phyloP scores from a whole-genome alignment of 192 early-diverging fungal genomes.

The Coemansia erecta region DNA sequence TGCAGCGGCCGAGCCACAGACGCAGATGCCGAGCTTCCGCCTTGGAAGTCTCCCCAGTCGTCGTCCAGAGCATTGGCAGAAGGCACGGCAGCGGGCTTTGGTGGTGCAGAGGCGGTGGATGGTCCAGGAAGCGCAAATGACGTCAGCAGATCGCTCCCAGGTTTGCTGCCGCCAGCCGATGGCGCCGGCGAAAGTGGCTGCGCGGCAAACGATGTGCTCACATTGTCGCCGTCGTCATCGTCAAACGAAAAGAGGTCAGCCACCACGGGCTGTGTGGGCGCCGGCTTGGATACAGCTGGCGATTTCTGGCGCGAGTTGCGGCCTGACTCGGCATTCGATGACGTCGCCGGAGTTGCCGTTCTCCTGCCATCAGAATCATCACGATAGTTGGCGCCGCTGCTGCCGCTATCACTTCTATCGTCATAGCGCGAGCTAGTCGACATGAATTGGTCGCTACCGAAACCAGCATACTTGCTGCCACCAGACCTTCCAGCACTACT shows the following conservation, averaged over 20 bases:
- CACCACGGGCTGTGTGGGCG: conserved; percentile 27
- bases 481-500: conserved; percentile 28
- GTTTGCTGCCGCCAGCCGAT: conserved; percentile 35
- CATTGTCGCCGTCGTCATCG: conserved; percentile 24
- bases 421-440: conserved; percentile 26
- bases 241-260: conserved; percentile 51
- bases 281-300: conserved; percentile 21
- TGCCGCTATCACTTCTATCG: conserved; percentile 27
- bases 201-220: not conserved
- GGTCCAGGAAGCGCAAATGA: conserved; percentile 16
- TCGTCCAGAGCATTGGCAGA: conserved; percentile 51
- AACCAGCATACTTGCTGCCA: conserved; percentile 26
- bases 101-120: conserved; percentile 10
- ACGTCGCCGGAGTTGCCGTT: conserved; percentile 19
- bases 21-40: conserved; percentile 7
- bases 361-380: conserved; percentile 24
- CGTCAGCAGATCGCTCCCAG: not conserved
- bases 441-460: conserved; percentile 33
- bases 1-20: conserved; percentile 17
- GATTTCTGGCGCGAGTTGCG: conserved; percentile 28
- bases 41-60: conserved; percentile 80
- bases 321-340: conserved; percentile 6
- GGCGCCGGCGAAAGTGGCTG: conserved; percentile 22
- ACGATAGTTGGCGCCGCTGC: conserved; percentile 26
- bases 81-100: conserved; percentile 17